These are phyloP conservation scores for Xylaria flabelliformis DNA, from an alignment of 495 filamentous ascomycete species.

Conservation along the genomic window DNA sequence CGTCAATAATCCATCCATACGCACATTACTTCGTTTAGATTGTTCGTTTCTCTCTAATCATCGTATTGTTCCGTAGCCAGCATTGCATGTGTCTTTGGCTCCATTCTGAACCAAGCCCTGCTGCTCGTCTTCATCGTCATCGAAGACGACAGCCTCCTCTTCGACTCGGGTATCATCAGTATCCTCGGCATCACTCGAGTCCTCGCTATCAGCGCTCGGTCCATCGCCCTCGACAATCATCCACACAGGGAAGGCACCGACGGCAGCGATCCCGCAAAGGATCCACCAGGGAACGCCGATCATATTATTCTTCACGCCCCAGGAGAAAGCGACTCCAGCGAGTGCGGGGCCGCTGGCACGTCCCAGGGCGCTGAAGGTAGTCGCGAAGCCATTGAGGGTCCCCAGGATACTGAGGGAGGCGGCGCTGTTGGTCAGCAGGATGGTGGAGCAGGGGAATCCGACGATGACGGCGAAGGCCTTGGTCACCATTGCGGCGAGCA, in stretches of 20 bases:
- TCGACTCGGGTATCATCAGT: slow-evolving; percentile 23
- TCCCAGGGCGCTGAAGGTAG: slow-evolving; percentile 77
- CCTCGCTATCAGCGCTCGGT: slow-evolving; percentile 16
- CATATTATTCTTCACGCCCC: slow-evolving; percentile 73
- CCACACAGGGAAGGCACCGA: slow-evolving; percentile 71
- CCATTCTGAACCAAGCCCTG: slow-evolving; percentile 2
- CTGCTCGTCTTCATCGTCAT: slow-evolving; percentile 27
- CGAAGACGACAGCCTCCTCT: slow-evolving; percentile 29
- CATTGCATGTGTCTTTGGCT: background rate
- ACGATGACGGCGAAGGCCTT: slow-evolving; percentile 78
- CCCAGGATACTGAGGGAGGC: slow-evolving; percentile 75
- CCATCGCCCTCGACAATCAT: slow-evolving; percentile 74
- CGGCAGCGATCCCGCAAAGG: slow-evolving; percentile 61
- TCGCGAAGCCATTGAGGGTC: slow-evolving; percentile 88
- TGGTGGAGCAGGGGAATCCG: slow-evolving; percentile 86
- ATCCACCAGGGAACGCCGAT: slow-evolving; percentile 83
- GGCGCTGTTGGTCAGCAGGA: slow-evolving; percentile 88
- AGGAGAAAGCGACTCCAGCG: slow-evolving; percentile 69
- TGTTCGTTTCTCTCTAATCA: background rate
- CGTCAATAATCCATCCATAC: slow-evolving; percentile 14
- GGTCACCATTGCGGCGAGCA: slow-evolving; percentile 64
- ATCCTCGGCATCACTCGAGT: slow-evolving; percentile 31
- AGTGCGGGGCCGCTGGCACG: slow-evolving; percentile 77
- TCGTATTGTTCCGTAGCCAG: slow-evolving; percentile 18
- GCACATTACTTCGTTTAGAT: slow-evolving; percentile 1